phyloP scores from a whole-genome alignment of 1,284 basidiomycete species.

The Pseudozyma hubeiensis region DNA sequence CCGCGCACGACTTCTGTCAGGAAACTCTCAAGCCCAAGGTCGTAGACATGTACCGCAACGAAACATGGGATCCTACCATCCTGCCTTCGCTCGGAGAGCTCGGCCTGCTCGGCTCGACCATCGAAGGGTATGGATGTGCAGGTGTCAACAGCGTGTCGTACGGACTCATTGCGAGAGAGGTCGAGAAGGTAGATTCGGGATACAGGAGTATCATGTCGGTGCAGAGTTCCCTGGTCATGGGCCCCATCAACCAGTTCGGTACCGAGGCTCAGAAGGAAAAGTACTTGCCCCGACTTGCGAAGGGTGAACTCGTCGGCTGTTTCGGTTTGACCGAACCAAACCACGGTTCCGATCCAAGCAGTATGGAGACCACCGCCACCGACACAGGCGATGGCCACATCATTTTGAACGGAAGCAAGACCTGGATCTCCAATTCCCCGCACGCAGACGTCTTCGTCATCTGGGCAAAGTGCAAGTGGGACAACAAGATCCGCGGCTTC shows the following conservation, averaged over 20 bases:
- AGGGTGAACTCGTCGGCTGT: constrained; percentile 88
- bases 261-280: constrained; percentile 89
- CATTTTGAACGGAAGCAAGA: constrained; percentile 89
- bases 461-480: constrained; percentile 96
- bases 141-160: constrained; percentile 92
- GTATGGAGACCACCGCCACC: constrained; percentile 92
- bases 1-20: constrained; percentile 86
- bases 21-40: constrained; percentile 86
- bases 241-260: constrained; percentile 91
- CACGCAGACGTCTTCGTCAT: constrained; percentile 84
- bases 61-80: constrained; percentile 81
- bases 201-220: constrained; percentile 96
- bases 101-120: constrained; percentile 90
- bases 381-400: constrained; percentile 84
- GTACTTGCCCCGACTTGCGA: constrained; percentile 86
- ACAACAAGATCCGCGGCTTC: constrained; percentile 90
- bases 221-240: constrained; percentile 97
- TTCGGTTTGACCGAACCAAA: constrained; percentile 97
- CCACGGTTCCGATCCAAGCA: constrained; percentile 91
- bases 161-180: constrained; percentile 90
- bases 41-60: constrained; percentile 85
- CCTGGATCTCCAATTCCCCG: constrained; percentile 86
- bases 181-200: constrained; percentile 94
- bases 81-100: constrained; percentile 92
- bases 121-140: constrained; percentile 92